These are phyloP conservation scores for Penicillium capsulatum DNA, from an alignment of 2,329 filamentous ascomycete species.

Conservation along the genomic window DNA sequence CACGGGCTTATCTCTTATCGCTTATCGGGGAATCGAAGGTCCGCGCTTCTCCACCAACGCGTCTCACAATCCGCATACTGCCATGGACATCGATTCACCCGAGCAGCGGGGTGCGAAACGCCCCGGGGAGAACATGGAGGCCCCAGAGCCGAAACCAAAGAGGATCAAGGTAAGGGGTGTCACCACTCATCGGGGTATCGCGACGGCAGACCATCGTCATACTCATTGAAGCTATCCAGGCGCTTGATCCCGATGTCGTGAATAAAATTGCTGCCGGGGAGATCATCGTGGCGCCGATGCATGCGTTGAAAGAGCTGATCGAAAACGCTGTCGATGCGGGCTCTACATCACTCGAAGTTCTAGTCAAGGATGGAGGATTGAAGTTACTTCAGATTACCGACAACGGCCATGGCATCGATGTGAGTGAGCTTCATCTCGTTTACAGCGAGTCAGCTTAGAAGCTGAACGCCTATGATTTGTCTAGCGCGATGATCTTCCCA, in stretches of 20 bases:
- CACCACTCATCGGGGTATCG: background rate
- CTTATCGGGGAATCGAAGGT: no score
- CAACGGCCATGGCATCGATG: slow-evolving; percentile 93
- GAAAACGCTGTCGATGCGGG: slow-evolving; percentile 98
- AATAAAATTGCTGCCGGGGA: slow-evolving; percentile 99
- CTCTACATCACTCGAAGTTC: slow-evolving; percentile 80
- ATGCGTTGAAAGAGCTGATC: slow-evolving; percentile 92
- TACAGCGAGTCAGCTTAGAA: background rate
- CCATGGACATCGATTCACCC: slow-evolving; percentile 43
- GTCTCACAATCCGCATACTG: slow-evolving; percentile 26
- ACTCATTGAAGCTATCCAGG: slow-evolving; percentile 46
- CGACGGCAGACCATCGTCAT: background rate
- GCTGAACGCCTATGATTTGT: slow-evolving; percentile 2
- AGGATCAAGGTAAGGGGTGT: slow-evolving; percentile 41
- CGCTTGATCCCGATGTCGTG: slow-evolving; percentile 85
- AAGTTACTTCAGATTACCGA: slow-evolving; percentile 96
- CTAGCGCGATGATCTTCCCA: slow-evolving; percentile 83
- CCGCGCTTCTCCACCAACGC: slow-evolving; percentile 12
- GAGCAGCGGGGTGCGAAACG: slow-evolving; percentile 47
- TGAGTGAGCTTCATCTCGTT: slow-evolving; percentile 45
- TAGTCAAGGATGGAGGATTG: slow-evolving; percentile 91
- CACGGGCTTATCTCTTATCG: no score
- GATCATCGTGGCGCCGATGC: slow-evolving; percentile 94
- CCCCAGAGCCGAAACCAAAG: slow-evolving; percentile 40
- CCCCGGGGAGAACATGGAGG: slow-evolving; percentile 44